Base-by-base conservation (phyloP, 2,329 filamentous ascomycete genomes). In the Endothia cerciana region DNA sequence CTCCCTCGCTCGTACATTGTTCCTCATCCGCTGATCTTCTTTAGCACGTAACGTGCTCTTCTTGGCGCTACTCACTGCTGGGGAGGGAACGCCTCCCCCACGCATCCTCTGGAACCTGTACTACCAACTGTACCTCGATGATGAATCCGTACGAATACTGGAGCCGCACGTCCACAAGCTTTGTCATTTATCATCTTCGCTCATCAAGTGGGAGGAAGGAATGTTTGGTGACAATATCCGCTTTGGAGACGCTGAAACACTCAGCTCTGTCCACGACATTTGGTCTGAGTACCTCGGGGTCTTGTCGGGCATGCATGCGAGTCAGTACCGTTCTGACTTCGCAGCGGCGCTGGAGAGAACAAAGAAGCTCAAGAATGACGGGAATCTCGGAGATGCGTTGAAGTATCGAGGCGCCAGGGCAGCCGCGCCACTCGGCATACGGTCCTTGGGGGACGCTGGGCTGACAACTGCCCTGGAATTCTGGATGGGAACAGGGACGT, bases 1-100 rank as follows among this genome's bases (percentile, higher is more conserved):
- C 11, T n/a, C 1, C 36, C 15, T 10, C 43, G 40, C 15, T 10
- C 43, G 40, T 2, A 36, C 6, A 19, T 4, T 36, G 38, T 10
- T 43, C 4, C 13, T 28, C 15, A 41, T 68, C 67, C 63, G 65
- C 63, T 56, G 58, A 66, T 62, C 19, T 19, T 22, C 7, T 33
- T 13, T 49, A 86, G 86, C 85, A 36, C 81, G 87, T 2, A 88
- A 89, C 71, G 72, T 83, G 38, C 68, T 88, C 2, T 73, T 87
- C 0, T 75, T 87, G 40, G 82, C 81, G 0, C 72, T 88, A 2
- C 73, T 88, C 47, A 60, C 83, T 7, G 83, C 85, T n/a, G 71
- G 76, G 36, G 65, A 72, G 7, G 65, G 74, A 0, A 69, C 68
- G 28, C 49, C 73, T 33, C 66, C 71, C 15, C 60, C 67, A 1